Conservation (phyloP, 192 early-diverging fungal genomes). For the Thoreauomyces humboldtii region DNA sequence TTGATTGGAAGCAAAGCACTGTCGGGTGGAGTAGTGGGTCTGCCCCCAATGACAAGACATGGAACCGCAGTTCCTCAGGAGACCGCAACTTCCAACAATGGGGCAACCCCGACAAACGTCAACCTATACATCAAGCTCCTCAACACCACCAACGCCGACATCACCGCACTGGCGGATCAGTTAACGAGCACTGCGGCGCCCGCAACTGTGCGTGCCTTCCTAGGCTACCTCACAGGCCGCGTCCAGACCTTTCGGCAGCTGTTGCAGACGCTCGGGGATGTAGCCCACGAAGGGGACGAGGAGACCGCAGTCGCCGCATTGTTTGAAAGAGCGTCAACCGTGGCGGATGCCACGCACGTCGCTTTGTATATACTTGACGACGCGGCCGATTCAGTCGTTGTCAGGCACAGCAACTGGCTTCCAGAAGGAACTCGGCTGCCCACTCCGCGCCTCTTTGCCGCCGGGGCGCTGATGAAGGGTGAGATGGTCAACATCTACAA, state of each 20-base stretch:
- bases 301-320: slow-evolving; percentile 23
- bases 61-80: background rate
- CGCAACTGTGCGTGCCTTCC: slow-evolving; percentile 20
- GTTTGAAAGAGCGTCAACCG: slow-evolving; percentile 21
- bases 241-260: slow-evolving; percentile 39
- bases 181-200: slow-evolving; percentile 9
- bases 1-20: too few species aligned
- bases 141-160: slow-evolving; percentile 23
- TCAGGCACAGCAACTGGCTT: slow-evolving; percentile 33
- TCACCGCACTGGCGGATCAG: slow-evolving; percentile 32
- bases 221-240: slow-evolving; percentile 35
- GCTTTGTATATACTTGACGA: slow-evolving; percentile 37
- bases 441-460: background rate
- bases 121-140: slow-evolving; percentile 51
- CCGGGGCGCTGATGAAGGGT: slow-evolving; percentile 27
- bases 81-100: background rate
- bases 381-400: slow-evolving; percentile 19
- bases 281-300: slow-evolving; percentile 24
- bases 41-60: background rate
- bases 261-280: slow-evolving; percentile 19
- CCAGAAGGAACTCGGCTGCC: background rate
- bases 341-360: slow-evolving; percentile 27
- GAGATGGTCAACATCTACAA: slow-evolving; percentile 48
- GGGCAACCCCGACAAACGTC: slow-evolving; percentile 19
- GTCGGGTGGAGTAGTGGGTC: too few species aligned